Conservation (phyloP, 768 basidiomycete species). For the Tylopilus plumbeoviolaceoides region DNA sequence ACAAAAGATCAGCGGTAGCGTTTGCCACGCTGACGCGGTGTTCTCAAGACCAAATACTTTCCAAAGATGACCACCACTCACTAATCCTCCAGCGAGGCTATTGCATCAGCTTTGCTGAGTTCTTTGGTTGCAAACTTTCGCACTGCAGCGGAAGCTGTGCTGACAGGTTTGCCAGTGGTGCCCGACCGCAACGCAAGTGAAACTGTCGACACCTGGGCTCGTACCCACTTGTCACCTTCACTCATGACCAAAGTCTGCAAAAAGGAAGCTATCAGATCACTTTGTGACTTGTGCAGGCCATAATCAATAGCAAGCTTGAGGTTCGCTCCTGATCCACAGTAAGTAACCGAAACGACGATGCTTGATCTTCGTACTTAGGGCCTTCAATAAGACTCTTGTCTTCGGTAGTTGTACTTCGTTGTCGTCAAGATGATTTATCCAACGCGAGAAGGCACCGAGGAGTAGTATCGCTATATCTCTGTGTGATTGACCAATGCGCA, state of each 20-base stretch:
- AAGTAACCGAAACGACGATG: constrained; percentile 71
- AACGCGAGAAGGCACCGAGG: constrained; percentile 87
- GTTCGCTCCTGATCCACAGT: constrained; percentile 66
- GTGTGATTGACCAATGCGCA: constrained; percentile 72
- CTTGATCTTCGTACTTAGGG: constrained; percentile 68
- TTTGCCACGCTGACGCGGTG: constrained; percentile 65
- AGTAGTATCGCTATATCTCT: constrained; percentile 84
- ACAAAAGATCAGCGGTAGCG: constrained; percentile 77
- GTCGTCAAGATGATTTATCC: constrained; percentile 85
- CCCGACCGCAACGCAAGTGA: constrained; percentile 67
- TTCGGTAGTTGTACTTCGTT: constrained; percentile 64
- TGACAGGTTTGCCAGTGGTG: constrained; percentile 68
- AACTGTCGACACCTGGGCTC: constrained; percentile 61
- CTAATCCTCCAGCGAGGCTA: constrained; percentile 90
- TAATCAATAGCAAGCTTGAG: constrained; percentile 91
- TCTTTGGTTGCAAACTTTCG: constrained; percentile 85
- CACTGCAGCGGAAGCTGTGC: constrained; percentile 70
- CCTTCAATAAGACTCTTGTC: constrained; percentile 72
- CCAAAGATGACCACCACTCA: constrained; percentile 36
- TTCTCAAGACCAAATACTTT: background rate
- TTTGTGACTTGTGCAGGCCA: constrained; percentile 75
- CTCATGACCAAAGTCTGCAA: constrained; percentile 95
- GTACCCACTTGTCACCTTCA: constrained; percentile 91
- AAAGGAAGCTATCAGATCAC: constrained; percentile 86
- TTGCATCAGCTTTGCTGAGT: constrained; percentile 69